Conservation (phyloP, 192 early-diverging fungal genomes). For the Coemansia sp. region DNA sequence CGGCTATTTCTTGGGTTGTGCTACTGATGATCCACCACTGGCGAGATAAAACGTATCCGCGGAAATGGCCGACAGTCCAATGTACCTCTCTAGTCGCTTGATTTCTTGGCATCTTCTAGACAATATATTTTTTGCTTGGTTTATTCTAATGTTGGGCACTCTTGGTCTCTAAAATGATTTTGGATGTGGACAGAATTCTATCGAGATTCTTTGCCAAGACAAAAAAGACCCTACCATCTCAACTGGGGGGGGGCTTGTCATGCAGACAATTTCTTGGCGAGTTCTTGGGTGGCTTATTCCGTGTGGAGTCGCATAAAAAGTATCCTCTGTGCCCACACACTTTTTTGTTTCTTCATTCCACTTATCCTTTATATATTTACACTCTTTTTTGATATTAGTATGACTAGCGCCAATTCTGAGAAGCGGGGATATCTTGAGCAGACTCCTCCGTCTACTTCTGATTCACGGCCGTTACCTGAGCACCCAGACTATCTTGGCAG, state of each 20-base stretch:
- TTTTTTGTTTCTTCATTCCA: neutral
- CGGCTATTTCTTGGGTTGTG: conserved; percentile 40
- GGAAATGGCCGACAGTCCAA: conserved; percentile 11
- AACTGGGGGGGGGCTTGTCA: neutral
- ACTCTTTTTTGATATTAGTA: neutral
- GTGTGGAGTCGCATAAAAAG: neutral
- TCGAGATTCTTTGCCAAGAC: neutral
- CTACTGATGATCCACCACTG: conserved; percentile 41
- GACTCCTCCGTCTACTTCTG: neutral
- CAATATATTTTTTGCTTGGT: conserved; percentile 6
- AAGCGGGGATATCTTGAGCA: conserved; percentile 7
- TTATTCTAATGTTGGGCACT: neutral
- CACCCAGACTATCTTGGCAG: neutral
- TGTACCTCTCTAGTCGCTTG: conserved; percentile 3
- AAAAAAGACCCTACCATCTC: neutral
- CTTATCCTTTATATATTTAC: neutral
- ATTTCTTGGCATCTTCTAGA: conserved; percentile 10
- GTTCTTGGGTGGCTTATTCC: neutral
- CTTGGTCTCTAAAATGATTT: neutral
- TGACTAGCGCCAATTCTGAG: conserved; percentile 4
- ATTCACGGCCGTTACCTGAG: neutral
- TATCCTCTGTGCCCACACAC: neutral
- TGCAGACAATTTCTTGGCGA: conserved; percentile 5
- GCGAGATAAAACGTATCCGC: conserved; percentile 30
- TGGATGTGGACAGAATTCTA: neutral